phyloP scores from a whole-genome alignment of 2,329 filamentous ascomycete species.

The Alternaria triticimaculans region DNA sequence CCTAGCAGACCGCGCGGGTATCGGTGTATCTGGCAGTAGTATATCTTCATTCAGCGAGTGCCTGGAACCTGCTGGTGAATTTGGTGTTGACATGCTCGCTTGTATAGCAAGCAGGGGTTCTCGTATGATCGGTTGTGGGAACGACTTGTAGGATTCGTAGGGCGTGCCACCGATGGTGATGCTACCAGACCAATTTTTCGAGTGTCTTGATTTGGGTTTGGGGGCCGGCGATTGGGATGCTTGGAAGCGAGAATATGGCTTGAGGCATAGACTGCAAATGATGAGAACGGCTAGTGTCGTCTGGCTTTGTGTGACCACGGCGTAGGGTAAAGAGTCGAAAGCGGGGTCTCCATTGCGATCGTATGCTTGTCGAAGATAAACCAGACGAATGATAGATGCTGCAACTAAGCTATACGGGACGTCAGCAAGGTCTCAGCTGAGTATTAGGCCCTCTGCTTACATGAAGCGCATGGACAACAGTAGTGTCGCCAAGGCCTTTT shows the following conservation, averaged over 20 bases:
- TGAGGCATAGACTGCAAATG: conserved; percentile 28
- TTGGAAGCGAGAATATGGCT: conserved; percentile 18
- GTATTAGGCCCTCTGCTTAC: conserved; percentile 17
- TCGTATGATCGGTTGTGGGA: conserved; percentile 10
- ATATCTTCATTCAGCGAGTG: conserved; percentile 5
- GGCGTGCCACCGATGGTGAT: conserved; percentile 31
- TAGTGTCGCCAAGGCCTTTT: conserved; percentile 22
- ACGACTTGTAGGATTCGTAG: conserved; percentile 20
- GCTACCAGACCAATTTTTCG: conserved; percentile 24
- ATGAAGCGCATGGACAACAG: conserved; percentile 29
- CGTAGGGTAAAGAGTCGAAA: conserved; percentile 30
- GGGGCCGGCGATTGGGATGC: conserved; percentile 9
- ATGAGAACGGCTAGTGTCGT: conserved; percentile 31
- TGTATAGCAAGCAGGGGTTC: conserved; percentile 24
- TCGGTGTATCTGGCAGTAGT: conserved; percentile 19
- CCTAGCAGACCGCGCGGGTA: conserved; percentile 8
- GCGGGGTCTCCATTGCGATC: conserved; percentile 16
- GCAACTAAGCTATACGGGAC: conserved; percentile 24
- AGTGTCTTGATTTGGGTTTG: conserved; percentile 8
- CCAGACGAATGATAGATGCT: conserved; percentile 28
- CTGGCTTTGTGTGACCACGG: conserved; percentile 31
- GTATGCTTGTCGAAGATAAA: conserved; percentile 23
- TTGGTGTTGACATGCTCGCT: conserved; percentile 23
- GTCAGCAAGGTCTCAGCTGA: background rate
- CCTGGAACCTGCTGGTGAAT: background rate